Conservation (phyloP, 371 early-diverging fungal genomes). For the Mucor indicus region DNA sequence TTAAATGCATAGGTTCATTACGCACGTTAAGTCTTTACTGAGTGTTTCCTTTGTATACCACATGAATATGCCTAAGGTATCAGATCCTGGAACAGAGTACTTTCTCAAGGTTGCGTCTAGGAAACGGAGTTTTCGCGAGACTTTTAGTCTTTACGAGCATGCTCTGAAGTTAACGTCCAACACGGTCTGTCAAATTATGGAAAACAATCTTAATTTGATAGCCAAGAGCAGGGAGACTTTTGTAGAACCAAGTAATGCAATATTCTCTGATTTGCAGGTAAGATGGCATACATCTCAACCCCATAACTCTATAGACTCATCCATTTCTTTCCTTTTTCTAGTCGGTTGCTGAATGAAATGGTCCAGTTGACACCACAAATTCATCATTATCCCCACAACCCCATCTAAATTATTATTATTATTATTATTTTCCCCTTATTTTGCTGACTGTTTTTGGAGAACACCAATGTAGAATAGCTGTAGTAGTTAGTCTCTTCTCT, state of each 20-base stretch:
- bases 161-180: constrained; percentile 12
- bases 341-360: constrained; percentile 6
- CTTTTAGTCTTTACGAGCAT: constrained; percentile 12
- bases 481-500: constrained; percentile 10
- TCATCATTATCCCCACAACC: constrained; percentile 8
- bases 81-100: constrained; percentile 13
- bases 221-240: constrained; percentile 9
- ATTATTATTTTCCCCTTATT: constrained; percentile 9
- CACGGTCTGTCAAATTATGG: constrained; percentile 10
- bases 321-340: constrained; percentile 4
- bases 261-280: constrained; percentile 17
- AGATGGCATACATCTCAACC: constrained; percentile 15
- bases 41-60: too few relatives aligned
- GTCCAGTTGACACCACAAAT: constrained; percentile 8
- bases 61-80: constrained; percentile 7
- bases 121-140: constrained; percentile 13
- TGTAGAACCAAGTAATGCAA: constrained; percentile 11
- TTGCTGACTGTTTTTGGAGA: constrained; percentile 9
- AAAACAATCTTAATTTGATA: constrained; percentile 12
- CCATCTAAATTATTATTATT: constrained; percentile 10
- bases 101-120: constrained; percentile 10
- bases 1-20: too few relatives aligned
- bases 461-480: constrained; percentile 9
- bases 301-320: constrained; percentile 15
- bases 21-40: too few relatives aligned